phyloP scores from a whole-genome alignment of 768 basidiomycete genomes.

The Russula earlei region DNA sequence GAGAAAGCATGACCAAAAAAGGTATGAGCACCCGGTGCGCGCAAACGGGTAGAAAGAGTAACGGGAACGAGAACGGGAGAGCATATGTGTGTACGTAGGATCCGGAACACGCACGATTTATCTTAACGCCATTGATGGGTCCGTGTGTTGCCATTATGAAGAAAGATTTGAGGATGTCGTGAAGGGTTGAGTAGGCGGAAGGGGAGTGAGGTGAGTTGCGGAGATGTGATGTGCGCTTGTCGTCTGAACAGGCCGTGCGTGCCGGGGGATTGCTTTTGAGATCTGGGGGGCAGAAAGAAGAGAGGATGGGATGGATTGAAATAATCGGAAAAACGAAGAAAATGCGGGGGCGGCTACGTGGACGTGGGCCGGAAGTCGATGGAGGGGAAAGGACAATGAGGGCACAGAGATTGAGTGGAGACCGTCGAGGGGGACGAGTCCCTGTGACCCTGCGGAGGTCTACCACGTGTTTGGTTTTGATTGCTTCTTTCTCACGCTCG shows the following conservation, averaged over 20 bases:
- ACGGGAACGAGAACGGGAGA: conserved; percentile 2
- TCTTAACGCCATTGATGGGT: conserved; percentile 78
- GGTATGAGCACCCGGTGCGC: conserved; percentile 26
- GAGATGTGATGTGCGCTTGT: conserved; percentile 10
- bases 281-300: not conserved
- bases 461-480: conserved; percentile 20
- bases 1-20: conserved; percentile 18
- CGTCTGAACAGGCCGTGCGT: conserved; percentile 1
- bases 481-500: conserved; percentile 18
- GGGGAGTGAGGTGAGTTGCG: conserved; percentile 1
- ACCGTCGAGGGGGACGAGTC: conserved; percentile 10
- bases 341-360: conserved; percentile 10
- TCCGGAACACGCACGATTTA: conserved; percentile 52
- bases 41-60: conserved; percentile 16
- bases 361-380: not conserved
- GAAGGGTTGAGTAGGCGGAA: not conserved
- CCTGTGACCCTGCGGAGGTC: conserved; percentile 9
- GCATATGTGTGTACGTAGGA: conserved; percentile 5
- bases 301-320: not conserved
- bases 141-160: conserved; percentile 52
- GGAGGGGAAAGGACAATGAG: conserved; percentile 10
- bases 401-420: conserved; percentile 15
- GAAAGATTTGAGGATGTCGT: not conserved
- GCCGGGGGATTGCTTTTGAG: not conserved
- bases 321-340: conserved; percentile 1